Base-by-base conservation (phyloP, 257 asterid species). In the Nicotiana benthamiana region DNA sequence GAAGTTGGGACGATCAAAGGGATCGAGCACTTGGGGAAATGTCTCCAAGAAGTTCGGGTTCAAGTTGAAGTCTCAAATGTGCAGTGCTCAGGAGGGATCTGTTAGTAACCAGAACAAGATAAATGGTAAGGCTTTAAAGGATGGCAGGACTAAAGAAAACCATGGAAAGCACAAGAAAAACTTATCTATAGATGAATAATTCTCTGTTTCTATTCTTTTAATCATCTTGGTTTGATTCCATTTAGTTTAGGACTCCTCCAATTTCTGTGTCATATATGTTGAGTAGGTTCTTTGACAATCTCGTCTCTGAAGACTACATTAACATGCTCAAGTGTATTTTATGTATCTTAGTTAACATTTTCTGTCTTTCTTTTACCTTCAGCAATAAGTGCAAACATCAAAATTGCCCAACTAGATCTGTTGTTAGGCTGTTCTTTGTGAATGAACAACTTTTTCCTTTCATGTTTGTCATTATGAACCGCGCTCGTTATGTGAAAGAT, bases 51-150 rank as follows among this genome's bases (percentile, higher is more conserved):
- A 87, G 85, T 89, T 95, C 10, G 98, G 98, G 64, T 90, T 93
- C 80, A 79, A 89, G 68, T 48, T 93, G 26, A 95, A 92, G 92
- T 93, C 99, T 13, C 99, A 93, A 77, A 92, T 95, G 97, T 95
- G 99, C 87, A 93, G 97, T 80, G 98, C 99, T 66, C 92, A 93
- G 84, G 98, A 95, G 87, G 97, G 93, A 30, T 95, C 99, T 13
- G 94, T 95, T 34, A 95, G 93, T 70, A 93, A 95, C 87, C 93
- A 90, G 86, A 87, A 81, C 68, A 87, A 64, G 53, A 88, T 83
- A 16, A 77, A 66, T 30, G 87, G 64, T 36, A 90, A 85, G 75
- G 81, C 20, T 85, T 94, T 66, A 54, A 91, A 85, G 79, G 81
- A 57, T 82, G 98, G 87, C 68, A 93, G 86, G 90, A 87, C 79